Evolutionary conservation across 768 basidiomycete species (phyloP), one percentile per base, ranked within the genome.

Genomic region (Dictyophora rubrovolvata): DNA sequence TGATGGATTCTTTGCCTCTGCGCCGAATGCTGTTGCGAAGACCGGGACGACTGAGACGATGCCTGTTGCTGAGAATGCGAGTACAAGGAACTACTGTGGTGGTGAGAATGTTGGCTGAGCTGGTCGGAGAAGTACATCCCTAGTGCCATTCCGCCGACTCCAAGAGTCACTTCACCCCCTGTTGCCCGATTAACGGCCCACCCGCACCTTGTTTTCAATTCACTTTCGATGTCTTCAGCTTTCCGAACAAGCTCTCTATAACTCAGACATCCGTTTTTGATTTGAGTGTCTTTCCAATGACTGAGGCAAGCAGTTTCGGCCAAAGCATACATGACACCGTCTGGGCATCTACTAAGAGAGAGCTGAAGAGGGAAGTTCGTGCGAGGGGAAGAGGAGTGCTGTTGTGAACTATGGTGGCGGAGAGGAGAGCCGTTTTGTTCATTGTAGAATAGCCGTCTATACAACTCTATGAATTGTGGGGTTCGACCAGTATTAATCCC

Each of bases 271-370:
- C 83, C 83, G 59, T 82, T 82, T 54, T 76, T 79, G 58, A 77
- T 73, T 67, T 89, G 83, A 53, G 76, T 74, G 21, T 74, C 69
- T 69, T 89, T 90, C 89, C 89, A 91, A 63, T 83, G 78, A 5
- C 85, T 81, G 33, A 92, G 78, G 7, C 78, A 75, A n/a, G 85
- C 83, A 20, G 81, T 77, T 66, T 91, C 87, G 21, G 83, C 87
- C 61, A 91, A 79, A 37, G 82, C 86, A 61, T 90, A 78, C 67
- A 91, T 70, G 9, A 82, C 85, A 64, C 86, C 86, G 65, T 92
- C 86, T 1, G 89, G 84, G 73, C 88, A 90, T 28, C 89, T 89
- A 21, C 81, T 84, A 61, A 90, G 70, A 50, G 72, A 53, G 78
- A 51, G 14, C 50, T 22, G 33, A 16, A 51, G 12, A 51, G 50